phyloP scores from a whole-genome alignment of 306 rosid species.

The Trichosanthes cucumerina region DNA sequence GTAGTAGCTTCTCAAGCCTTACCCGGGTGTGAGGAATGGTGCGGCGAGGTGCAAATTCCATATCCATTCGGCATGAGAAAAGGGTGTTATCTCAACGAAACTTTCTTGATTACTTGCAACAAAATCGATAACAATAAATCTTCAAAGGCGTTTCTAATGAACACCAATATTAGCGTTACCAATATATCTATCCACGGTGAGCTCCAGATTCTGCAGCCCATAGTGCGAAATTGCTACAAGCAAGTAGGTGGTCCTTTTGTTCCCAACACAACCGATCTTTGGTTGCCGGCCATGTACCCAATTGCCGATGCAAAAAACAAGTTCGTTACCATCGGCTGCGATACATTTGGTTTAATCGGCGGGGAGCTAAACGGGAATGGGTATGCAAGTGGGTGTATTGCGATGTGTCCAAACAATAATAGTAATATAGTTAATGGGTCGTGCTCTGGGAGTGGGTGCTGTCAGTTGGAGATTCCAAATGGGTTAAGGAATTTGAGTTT shows the following conservation, averaged over 20 bases:
- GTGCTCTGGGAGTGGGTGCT: too few species aligned
- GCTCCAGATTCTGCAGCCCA: not conserved
- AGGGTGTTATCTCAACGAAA: not conserved
- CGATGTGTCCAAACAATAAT: too few species aligned
- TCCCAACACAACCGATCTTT: accelerated
- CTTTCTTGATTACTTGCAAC: slow-evolving; percentile 12
- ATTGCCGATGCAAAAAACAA: slow-evolving; percentile 18
- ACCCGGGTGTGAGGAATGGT: slow-evolving; percentile 14
- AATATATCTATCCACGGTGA: slow-evolving; percentile 14
- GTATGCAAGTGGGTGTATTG: too few species aligned
- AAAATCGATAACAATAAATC: not conserved
- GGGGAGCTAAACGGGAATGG: too few species aligned
- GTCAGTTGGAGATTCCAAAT: too few species aligned
- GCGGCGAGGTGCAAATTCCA: slow-evolving; percentile 29
- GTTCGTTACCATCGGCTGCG: slow-evolving; percentile 20
- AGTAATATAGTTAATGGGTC: too few species aligned
- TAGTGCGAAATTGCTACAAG: not conserved
- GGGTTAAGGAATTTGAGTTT: too few species aligned
- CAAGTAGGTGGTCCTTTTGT: accelerated
- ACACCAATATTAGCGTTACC: not conserved
- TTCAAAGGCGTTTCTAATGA: not conserved
- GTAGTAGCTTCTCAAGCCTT: not conserved
- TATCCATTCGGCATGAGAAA: slow-evolving; percentile 33
- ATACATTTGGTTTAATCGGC: not conserved
- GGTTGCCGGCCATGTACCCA: not conserved